Evolutionary conservation across 495 filamentous ascomycete genomes (phyloP).

Genomic region (Neurospora sp.): DNA sequence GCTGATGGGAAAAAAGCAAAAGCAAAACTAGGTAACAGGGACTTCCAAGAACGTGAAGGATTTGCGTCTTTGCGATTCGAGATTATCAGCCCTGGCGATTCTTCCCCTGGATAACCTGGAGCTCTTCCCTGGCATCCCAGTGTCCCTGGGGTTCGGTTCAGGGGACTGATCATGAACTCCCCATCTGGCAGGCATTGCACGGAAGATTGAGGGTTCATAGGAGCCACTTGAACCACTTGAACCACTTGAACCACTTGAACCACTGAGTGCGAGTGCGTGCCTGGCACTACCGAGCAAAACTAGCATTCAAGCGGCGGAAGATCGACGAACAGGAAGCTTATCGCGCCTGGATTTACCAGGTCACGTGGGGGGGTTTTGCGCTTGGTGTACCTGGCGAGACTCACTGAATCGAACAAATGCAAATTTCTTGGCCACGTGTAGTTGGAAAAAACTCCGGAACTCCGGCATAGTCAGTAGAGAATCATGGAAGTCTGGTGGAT

Average conservation of each 20-base stretch:
- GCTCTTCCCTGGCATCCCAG: too few species aligned
- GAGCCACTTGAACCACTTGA: too few species aligned
- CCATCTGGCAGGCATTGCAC: too few species aligned
- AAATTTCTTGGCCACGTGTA: not conserved
- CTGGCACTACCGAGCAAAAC: not conserved
- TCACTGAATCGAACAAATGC: not conserved
- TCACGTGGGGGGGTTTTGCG: not conserved
- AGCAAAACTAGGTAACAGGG: too few species aligned
- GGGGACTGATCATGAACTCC: too few species aligned
- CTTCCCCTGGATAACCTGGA: too few species aligned
- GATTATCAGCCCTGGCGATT: too few species aligned
- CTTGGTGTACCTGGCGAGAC: not conserved
- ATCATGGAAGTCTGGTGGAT: not conserved
- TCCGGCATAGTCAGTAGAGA: not conserved
- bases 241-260: not conserved
- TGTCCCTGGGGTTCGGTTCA: too few species aligned
- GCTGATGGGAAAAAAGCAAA: too few species aligned
- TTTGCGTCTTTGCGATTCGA: too few species aligned
- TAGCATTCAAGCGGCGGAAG: not conserved
- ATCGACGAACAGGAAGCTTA: not conserved
- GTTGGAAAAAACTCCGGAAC: not conserved
- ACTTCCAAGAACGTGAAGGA: too few species aligned
- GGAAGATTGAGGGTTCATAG: too few species aligned
- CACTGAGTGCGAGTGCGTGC: not conserved
- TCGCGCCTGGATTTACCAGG: not conserved